Conservation (phyloP, 2,329 filamentous ascomycete species). For the Talaromyces rugulosus region DNA sequence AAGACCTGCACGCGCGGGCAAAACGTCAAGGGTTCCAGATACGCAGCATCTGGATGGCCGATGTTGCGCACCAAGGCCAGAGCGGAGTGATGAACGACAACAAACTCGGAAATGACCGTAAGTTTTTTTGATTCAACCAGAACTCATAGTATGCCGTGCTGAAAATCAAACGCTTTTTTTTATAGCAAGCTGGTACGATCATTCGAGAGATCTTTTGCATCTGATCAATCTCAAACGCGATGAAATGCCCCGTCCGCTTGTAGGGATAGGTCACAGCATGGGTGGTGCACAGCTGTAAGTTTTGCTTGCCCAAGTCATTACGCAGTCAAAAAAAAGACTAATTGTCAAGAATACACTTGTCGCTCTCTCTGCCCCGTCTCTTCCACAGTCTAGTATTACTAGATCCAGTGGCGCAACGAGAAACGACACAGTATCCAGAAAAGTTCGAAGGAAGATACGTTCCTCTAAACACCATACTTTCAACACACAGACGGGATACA, state of each 20-base stretch:
- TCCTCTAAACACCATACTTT: constrained; percentile 48
- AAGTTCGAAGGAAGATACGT: constrained; percentile 21
- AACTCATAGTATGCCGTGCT: not conserved
- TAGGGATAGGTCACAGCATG: constrained; percentile 87
- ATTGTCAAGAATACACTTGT: constrained; percentile 53
- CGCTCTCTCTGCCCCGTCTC: constrained; percentile 75
- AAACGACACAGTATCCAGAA: constrained; percentile 37
- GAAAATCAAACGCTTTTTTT: constrained; percentile 12
- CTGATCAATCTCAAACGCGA: constrained; percentile 79
- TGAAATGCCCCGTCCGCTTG: constrained; percentile 73
- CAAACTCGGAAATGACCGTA: constrained; percentile 78
- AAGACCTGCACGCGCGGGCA: constrained; percentile 64
- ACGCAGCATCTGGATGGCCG: constrained; percentile 82
- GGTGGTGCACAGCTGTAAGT: constrained; percentile 66
- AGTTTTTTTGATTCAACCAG: constrained; percentile 24
- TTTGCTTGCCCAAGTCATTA: not conserved
- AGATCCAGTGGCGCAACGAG: constrained; percentile 71
- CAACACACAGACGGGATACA: constrained; percentile 67
- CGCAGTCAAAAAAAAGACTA: not conserved
- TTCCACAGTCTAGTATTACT: constrained; percentile 70
- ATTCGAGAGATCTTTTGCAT: constrained; percentile 76
- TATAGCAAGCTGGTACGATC: constrained; percentile 78
- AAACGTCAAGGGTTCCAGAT: constrained; percentile 63
- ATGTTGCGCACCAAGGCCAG: constrained; percentile 78
- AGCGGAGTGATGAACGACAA: constrained; percentile 74